Evolutionary conservation across 2,329 filamentous ascomycete species (phyloP), one percentile per base, ranked within the genome.

Genomic region (Arachnopeziza araneosa): DNA sequence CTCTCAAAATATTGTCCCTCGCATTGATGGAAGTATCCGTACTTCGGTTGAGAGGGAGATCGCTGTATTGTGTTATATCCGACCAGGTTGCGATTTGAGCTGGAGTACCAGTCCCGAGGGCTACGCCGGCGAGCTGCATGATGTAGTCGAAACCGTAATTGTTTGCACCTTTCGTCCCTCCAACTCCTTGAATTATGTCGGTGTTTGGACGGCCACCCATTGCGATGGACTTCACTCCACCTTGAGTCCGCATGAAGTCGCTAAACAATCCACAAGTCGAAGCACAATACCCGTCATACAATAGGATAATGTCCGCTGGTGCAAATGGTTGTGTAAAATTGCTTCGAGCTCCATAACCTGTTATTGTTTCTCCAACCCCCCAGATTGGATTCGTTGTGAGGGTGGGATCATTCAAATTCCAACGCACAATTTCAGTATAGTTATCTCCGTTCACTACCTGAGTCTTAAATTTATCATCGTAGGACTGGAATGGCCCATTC

Each of bases 201-300:
- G 75, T 67, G 17, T 74, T 73, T 0, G 85, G 81, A 0, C 82
- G 80, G 1, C 87, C 87, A 21, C 87, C 86, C 22, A 85, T 75
- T 0, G 77, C 77, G 54, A 87, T 76, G 50, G 80, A 82, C 63
- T 79, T 80, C 3, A 87, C 79, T 32, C 79, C 79, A 53, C 76
- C 76, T 64, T 68, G 63, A 50, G 75, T 73, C 17, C 77, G 76
- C 75, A 87, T 78, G 22, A 84, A 75, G 50, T 83, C 78, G 21
- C 76, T 76, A 68, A 87, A 83, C 50, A 83, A 75, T 36, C 82
- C 78, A 70, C 84, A 88, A 8, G 85, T 83, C 0, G 83, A 86
- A 14, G 76, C 79, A 69, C 84, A 88, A 60, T 75, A 75, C n/a
- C 84, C 84, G 65, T 86, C 81, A 51, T 68, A 67, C 10, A 68